Conservation (phyloP, 352 stramenopile genomes). For the Phytophthora kernoviae region DNA sequence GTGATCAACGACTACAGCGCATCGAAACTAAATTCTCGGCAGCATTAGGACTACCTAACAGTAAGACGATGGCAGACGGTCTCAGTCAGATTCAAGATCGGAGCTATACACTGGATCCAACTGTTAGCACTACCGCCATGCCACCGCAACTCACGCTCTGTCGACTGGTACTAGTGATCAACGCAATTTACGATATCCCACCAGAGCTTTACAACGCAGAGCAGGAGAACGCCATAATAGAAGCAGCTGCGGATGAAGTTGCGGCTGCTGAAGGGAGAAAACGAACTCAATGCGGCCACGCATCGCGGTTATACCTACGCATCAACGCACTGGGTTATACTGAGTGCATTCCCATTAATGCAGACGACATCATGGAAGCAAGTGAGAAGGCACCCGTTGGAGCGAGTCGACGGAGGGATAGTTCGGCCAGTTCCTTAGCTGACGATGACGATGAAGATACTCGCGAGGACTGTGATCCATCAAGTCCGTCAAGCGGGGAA, state of each 20-base stretch:
- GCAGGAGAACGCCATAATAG: constrained; percentile 36
- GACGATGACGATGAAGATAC: constrained; percentile 40
- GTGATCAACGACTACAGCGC: constrained; percentile 76
- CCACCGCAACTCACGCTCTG: constrained; percentile 79
- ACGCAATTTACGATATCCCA: constrained; percentile 84
- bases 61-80: constrained; percentile 33
- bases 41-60: constrained; percentile 51
- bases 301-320: constrained; percentile 69
- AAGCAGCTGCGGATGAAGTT: constrained; percentile 28
- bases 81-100: constrained; percentile 58
- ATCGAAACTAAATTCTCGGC: constrained; percentile 69
- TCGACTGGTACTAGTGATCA: constrained; percentile 75
- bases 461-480: constrained; percentile 18
- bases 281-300: constrained; percentile 14
- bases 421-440: constrained; percentile 20
- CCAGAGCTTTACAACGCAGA: constrained; percentile 77
- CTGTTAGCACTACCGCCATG: constrained; percentile 42
- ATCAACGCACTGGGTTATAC: constrained; percentile 77
- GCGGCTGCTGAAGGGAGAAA: constrained; percentile 32
- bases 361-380: constrained; percentile 55
- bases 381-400: constrained; percentile 53
- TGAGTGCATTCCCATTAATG: constrained; percentile 74
- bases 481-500: constrained; percentile 13
- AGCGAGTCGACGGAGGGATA: constrained; percentile 42
- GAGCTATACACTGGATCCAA: constrained; percentile 52